A percentile compares a stretch with the other conserved stretches of the same genome.
Conservation (phyloP, 23 red algal genomes). For the Gracilaria caudata region DNA sequence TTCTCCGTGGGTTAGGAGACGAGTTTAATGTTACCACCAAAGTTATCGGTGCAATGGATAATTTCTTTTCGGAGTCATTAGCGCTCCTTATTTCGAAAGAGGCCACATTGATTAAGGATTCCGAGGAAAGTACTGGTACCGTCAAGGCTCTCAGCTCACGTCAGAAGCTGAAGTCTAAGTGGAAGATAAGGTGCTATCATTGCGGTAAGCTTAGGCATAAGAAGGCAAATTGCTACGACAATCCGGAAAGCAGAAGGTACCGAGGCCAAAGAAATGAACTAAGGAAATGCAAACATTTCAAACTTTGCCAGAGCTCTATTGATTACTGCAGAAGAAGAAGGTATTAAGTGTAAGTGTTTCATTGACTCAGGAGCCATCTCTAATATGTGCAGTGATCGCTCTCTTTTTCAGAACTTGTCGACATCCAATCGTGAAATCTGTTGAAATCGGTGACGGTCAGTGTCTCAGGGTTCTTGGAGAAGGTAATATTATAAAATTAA, state of each 20-base stretch:
- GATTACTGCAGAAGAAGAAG: not conserved
- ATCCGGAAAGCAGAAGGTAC: constrained; percentile 28
- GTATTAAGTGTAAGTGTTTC: constrained; percentile 10
- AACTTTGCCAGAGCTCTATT: not conserved
- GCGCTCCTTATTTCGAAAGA: not conserved
- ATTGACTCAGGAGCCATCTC: constrained; percentile 44
- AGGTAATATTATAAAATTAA: not conserved
- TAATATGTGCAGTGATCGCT: constrained; percentile 15
- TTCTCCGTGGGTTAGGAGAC: not conserved
- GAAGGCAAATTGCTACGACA: constrained; percentile 42
- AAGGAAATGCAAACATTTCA: not conserved
- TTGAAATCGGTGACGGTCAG: constrained; percentile 23
- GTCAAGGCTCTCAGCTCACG: not conserved
- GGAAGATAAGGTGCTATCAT: not conserved
- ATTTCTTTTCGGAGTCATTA: not conserved
- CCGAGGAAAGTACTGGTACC: not conserved
- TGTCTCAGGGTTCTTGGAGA: not conserved
- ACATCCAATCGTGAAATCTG: not conserved
- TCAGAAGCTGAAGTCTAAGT: not conserved
- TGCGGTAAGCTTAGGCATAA: not conserved
- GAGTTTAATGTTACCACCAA: not conserved
- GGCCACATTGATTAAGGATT: not conserved
- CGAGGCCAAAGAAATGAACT: not conserved
- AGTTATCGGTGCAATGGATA: not conserved
- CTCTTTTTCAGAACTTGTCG: not conserved